Base-by-base conservation (phyloP, 1,284 basidiomycete genomes). In the Ceratobasidium sp. region DNA sequence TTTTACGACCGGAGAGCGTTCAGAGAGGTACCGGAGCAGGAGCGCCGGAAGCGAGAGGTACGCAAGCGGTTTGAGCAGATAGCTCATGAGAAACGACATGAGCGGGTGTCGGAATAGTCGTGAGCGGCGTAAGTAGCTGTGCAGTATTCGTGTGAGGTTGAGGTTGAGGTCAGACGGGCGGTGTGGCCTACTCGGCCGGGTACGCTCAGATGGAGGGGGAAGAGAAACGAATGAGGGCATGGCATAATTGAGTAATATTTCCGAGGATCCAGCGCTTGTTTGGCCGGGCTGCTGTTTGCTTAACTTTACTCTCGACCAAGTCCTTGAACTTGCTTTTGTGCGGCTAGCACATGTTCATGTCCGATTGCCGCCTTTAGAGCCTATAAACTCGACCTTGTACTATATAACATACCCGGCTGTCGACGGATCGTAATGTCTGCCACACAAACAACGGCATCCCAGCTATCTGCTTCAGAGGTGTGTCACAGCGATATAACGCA, bases 21-120 rank as follows among this genome's bases (percentile, higher is more conserved):
- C 85, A 9, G 91, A 87, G 77, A 92, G 85, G 64, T 89, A 88
- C 74, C 90, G 90, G 54, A 92, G 86, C 71, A 92, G 83, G 81
- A 93, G 86, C 80, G 90, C 82, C 1, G 93, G 93, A 54, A 94
- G 86, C 40, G 93, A 93, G 79, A 93, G 81, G 82, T 94, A 94
- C 66, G 91, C 93, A 70, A 94, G 84, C 10, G 93, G 91, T 83
- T 90, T 92, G 83, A 93, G 83, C 80, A 93, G 78, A 61, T 85
- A 85, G 40, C 61, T 75, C 61, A 86, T 81, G 80, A 93, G 83
- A 81, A 92, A 86, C 79, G 90, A 90, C 92, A 93, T 93, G 79
- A 50, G 61, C 40, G 64, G 64, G n/a, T 48, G n/a, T 42, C 33
- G 33, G 33, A 33, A 33, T 33, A 15, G 38, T 42, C 33, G 61